Percentiles rank a stretch among this genome's conserved stretches.
Evolutionary conservation across 208 protist species (phyloP).

Genomic region (Eutreptiella sp.): DNA sequence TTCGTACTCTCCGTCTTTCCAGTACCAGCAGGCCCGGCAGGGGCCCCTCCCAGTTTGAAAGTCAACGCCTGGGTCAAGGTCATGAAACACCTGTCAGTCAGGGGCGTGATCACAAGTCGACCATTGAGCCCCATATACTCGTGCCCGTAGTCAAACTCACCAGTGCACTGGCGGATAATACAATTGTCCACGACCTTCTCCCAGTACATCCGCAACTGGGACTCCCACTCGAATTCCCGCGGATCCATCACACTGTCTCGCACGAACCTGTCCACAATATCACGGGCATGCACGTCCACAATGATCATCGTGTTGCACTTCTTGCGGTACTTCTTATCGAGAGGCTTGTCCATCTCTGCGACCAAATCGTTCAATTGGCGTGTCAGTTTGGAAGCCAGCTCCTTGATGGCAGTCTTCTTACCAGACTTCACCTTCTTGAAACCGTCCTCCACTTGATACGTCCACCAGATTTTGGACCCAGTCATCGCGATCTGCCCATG

Average conservation of each 20-base stretch:
- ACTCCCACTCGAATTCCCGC: slow-evolving; percentile 98
- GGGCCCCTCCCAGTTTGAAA: slow-evolving; percentile 90
- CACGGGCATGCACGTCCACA: slow-evolving; percentile 97
- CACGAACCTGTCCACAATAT: slow-evolving; percentile 97
- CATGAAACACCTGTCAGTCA: slow-evolving; percentile 98
- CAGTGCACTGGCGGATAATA: slow-evolving; percentile 92
- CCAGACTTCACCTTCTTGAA: slow-evolving; percentile 84
- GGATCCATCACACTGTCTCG: slow-evolving; percentile 93
- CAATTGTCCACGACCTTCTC: slow-evolving; percentile 86
- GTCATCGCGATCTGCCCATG: slow-evolving; percentile 91
- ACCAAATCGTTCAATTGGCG: slow-evolving; percentile 91
- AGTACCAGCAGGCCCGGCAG: slow-evolving; percentile 87
- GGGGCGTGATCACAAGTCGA: slow-evolving; percentile 96
- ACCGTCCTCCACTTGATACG: slow-evolving; percentile 93
- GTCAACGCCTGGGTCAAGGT: slow-evolving; percentile 96
- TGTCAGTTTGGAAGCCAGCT: slow-evolving; percentile 75
- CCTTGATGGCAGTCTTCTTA: slow-evolving; percentile 94
- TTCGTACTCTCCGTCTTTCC: slow-evolving; percentile 98
- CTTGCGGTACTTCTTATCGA: slow-evolving; percentile 82
- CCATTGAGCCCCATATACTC: slow-evolving; percentile 99
- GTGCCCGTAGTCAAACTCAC: slow-evolving; percentile 92
- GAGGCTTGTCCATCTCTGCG: slow-evolving; percentile 83
- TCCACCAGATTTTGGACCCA: slow-evolving; percentile 98
- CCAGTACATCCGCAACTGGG: slow-evolving; percentile 98
- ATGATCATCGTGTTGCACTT: slow-evolving; percentile 99